phyloP scores from a whole-genome alignment of 2,329 filamentous ascomycete genomes.

The Alternaria solani region DNA sequence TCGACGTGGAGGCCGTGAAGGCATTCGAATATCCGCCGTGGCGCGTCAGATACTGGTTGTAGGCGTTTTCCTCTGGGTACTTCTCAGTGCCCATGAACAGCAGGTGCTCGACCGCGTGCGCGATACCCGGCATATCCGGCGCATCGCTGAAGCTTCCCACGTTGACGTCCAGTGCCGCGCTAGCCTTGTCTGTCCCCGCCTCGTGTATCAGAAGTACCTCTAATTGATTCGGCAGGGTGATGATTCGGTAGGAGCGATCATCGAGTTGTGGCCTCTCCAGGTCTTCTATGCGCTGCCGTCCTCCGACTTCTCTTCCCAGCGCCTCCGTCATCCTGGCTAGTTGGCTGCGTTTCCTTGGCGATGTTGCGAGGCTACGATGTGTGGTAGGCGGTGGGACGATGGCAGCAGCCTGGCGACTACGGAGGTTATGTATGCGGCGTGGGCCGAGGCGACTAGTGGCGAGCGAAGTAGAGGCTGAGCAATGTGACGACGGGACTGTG shows the following conservation, averaged over 20 bases:
- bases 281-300: constrained; percentile 61
- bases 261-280: constrained; percentile 87
- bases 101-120: constrained; percentile 94
- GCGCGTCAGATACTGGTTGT: constrained; percentile 88
- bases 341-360: constrained; percentile 14
- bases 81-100: constrained; percentile 99
- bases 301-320: constrained; percentile 33
- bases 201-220: constrained; percentile 95
- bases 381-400: constrained; percentile 16
- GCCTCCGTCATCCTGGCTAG: constrained; percentile 39
- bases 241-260: constrained; percentile 85
- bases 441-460: constrained; percentile 32
- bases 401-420: constrained; percentile 17
- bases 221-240: constrained; percentile 83
- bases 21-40: constrained; percentile 95
- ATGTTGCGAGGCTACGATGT: constrained; percentile 19
- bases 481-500: constrained; percentile 24
- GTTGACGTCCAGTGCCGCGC: constrained; percentile 92
- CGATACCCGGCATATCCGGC: constrained; percentile 90
- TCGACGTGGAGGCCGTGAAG: constrained; percentile 91
- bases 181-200: constrained; percentile 94
- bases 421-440: constrained; percentile 31
- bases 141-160: constrained; percentile 95
- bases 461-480: constrained; percentile 17
- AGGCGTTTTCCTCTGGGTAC: constrained; percentile 81